A percentile compares a stretch with the other conserved stretches of the same genome.
phyloP scores from a whole-genome alignment of 352 stramenopile species.

The Phytophthora pini region DNA sequence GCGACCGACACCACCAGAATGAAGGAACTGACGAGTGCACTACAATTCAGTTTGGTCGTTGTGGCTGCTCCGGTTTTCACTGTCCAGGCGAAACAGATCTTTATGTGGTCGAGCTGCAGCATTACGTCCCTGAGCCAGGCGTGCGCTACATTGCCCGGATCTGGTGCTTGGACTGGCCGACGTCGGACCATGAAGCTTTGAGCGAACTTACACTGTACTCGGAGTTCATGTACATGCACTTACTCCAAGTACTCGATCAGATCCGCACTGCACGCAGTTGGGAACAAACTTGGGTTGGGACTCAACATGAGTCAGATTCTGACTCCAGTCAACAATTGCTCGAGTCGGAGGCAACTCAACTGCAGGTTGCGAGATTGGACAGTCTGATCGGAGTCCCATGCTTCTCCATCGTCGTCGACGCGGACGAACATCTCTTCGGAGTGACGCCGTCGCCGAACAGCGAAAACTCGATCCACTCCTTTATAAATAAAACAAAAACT shows the following conservation, averaged over 20 bases:
- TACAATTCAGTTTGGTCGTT: background rate
- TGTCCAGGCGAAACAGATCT: background rate
- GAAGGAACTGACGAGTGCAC: background rate
- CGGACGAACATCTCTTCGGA: background rate
- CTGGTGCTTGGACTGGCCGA: background rate
- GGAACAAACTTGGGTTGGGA: background rate
- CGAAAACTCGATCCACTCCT: too few species aligned
- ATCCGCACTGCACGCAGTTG: background rate
- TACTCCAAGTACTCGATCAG: background rate
- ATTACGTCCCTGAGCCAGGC: slow-evolving; percentile 9
- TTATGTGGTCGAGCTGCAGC: background rate
- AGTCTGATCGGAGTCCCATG: background rate
- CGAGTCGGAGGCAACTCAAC: slow-evolving; percentile 5
- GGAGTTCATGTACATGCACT: background rate
- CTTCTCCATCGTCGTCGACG: slow-evolving; percentile 5
- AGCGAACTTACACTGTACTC: too few species aligned
- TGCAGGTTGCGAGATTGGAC: slow-evolving; percentile 7
- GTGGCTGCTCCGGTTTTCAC: background rate
- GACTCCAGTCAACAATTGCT: slow-evolving; percentile 18
- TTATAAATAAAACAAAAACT: too few species aligned
- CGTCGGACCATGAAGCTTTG: slow-evolving; percentile 5
- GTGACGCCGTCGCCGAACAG: too few species aligned
- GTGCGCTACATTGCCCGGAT: background rate
- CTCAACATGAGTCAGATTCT: background rate
- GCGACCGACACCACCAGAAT: slow-evolving; percentile 12